Evolutionary conservation across 371 early-diverging fungal genomes (phyloP).

Genomic region (Saksenaea oblongispora): DNA sequence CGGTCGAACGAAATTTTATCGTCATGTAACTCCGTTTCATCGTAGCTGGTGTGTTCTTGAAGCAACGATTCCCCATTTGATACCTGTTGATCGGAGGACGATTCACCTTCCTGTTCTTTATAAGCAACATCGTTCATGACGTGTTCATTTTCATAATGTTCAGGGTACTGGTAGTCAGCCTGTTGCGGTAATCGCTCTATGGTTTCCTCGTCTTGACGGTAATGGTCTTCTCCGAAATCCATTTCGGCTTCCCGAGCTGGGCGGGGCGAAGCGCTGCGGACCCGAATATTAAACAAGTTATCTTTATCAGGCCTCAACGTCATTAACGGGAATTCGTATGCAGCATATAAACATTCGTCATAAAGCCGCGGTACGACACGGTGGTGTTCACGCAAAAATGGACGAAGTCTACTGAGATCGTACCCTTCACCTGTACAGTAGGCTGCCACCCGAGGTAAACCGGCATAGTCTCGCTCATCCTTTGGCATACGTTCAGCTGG

Average conservation of each 20-base stretch:
- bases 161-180: conserved; percentile 15
- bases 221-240: conserved; percentile 47
- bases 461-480: conserved; percentile 55
- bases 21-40: background rate
- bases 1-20: background rate
- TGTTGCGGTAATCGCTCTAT: background rate
- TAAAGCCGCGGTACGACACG: conserved; percentile 56
- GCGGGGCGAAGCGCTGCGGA: conserved; percentile 36
- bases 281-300: conserved; percentile 43
- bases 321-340: conserved; percentile 63
- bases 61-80: background rate
- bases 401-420: conserved; percentile 57
- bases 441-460: conserved; percentile 83
- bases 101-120: background rate
- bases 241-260: conserved; percentile 43
- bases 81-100: background rate
- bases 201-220: conserved; percentile 2
- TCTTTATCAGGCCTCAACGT: conserved; percentile 48
- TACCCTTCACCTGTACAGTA: conserved; percentile 87
- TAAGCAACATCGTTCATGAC: background rate
- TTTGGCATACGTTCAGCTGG: conserved; percentile 71
- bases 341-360: conserved; percentile 66
- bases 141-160: conserved; percentile 11
- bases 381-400: conserved; percentile 59
- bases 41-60: background rate